Percentiles rank a stretch among this genome's conserved stretches.
phyloP scores from a whole-genome alignment of 1,139 yeast genomes.

The Sugiyamaella paludigena region DNA sequence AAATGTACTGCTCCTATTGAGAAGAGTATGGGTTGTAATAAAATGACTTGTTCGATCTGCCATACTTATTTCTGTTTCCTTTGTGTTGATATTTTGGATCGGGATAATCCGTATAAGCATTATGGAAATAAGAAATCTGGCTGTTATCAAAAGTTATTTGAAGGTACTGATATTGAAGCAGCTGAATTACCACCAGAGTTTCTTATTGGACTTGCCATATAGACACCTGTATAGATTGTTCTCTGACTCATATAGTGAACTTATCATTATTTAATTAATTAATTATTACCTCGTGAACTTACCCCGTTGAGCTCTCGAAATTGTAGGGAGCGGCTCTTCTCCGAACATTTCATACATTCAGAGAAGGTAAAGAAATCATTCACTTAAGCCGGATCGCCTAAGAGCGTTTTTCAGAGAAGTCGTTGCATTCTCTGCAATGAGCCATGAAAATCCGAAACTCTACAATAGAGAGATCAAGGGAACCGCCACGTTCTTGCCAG shows the following conservation, averaged over 20 bases:
- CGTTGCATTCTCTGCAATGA: too few species aligned
- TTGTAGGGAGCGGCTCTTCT: too few species aligned
- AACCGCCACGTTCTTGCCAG: too few species aligned
- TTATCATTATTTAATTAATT: too few species aligned
- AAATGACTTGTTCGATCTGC: conserved; percentile 60
- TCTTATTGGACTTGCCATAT: conserved; percentile 1
- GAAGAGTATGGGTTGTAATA: conserved; percentile 65
- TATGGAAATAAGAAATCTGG: conserved; percentile 44
- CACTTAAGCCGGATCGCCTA: too few species aligned
- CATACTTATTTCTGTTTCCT: conserved; percentile 53
- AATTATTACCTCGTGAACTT: too few species aligned
- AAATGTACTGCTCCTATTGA: conserved; percentile 54
- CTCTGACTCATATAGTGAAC: not conserved
- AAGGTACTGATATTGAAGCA: conserved; percentile 51
- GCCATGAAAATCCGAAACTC: too few species aligned
- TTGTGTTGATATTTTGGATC: conserved; percentile 48
- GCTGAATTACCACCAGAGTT: conserved; percentile 23
- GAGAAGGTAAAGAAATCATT: too few species aligned
- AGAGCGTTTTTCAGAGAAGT: too few species aligned
- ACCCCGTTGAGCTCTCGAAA: too few species aligned
- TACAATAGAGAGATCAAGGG: too few species aligned
- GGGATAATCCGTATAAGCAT: conserved; percentile 54
- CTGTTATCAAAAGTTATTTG: conserved; percentile 55
- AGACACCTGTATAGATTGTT: conserved; percentile 1
- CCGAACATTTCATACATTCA: too few species aligned